phyloP scores from a whole-genome alignment of 768 basidiomycete species.

The Naganishia antarctica region DNA sequence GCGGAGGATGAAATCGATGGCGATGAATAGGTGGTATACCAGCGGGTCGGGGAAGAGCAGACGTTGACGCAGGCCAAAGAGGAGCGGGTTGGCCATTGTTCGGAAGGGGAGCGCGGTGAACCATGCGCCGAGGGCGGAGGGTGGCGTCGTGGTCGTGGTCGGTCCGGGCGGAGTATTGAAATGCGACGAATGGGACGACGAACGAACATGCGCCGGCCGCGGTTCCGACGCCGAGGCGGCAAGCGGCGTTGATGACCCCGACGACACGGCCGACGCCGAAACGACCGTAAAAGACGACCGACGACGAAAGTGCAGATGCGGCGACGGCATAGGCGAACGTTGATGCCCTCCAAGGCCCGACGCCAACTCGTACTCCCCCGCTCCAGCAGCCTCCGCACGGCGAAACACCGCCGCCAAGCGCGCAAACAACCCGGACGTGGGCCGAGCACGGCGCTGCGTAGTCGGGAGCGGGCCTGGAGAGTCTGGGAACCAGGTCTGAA shows the following conservation, averaged over 20 bases:
- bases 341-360: conserved; percentile 4
- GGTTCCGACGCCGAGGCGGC: neutral
- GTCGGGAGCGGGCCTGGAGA: neutral
- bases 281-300: conserved; percentile 1
- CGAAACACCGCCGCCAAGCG: too few relatives aligned
- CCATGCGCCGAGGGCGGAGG: neutral
- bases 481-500: conserved; percentile 42
- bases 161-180: neutral
- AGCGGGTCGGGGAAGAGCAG: conserved; percentile 74
- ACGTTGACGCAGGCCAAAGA: conserved; percentile 68
- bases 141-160: neutral
- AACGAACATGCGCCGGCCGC: neutral
- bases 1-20: conserved; percentile 78
- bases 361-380: conserved; percentile 19
- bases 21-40: conserved; percentile 72
- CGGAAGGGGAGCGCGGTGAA: conserved; percentile 14
- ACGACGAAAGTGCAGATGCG: neutral
- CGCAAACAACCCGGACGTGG: too few relatives aligned
- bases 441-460: neutral
- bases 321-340: conserved; percentile 17
- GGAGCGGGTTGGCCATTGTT: conserved; percentile 19
- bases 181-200: conserved; percentile 14
- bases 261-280: neutral
- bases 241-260: neutral
- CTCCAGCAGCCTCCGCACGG: too few relatives aligned